Conservation (phyloP, 331 rosid genomes). For the Rhamnella rubrinervis region DNA sequence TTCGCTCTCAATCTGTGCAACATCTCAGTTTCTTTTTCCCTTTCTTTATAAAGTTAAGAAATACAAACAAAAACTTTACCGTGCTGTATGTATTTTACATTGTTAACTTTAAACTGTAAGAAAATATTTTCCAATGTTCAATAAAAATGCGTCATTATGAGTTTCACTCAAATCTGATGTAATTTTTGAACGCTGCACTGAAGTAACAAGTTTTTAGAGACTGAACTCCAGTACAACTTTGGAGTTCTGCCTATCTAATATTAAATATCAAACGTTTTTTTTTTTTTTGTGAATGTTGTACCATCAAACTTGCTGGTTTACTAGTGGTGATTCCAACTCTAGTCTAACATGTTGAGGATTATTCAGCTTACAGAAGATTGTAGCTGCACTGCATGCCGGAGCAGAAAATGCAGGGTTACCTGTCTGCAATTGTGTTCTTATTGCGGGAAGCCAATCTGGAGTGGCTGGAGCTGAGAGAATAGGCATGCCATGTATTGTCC, state of each 20-base stretch:
- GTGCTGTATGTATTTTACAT: neutral
- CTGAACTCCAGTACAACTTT: no score
- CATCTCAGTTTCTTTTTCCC: neutral
- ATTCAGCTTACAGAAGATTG: slow-evolving; percentile 72
- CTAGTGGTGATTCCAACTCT: slow-evolving; percentile 11
- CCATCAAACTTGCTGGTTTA: neutral
- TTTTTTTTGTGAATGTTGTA: no score
- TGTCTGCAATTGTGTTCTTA: slow-evolving; percentile 61
- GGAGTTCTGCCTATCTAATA: no score
- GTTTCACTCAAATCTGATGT: neutral
- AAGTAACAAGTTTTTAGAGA: no score
- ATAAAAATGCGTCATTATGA: neutral
- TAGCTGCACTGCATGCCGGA: slow-evolving; percentile 87
- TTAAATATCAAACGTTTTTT: no score
- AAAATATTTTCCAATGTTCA: neutral
- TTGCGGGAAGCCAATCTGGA: slow-evolving; percentile 90
- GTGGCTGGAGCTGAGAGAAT: slow-evolving; percentile 69
- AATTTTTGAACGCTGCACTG: neutral
- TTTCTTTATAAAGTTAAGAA: neutral
- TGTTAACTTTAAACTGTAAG: neutral
- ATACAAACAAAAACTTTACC: neutral
- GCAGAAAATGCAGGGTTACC: slow-evolving; percentile 73
- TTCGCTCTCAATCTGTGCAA: slow-evolving; percentile 4
- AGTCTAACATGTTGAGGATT: slow-evolving; percentile 24
- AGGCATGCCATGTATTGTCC: slow-evolving; percentile 84